phyloP scores from a whole-genome alignment of 495 filamentous ascomycete species.

The Chaetomium fimeti region DNA sequence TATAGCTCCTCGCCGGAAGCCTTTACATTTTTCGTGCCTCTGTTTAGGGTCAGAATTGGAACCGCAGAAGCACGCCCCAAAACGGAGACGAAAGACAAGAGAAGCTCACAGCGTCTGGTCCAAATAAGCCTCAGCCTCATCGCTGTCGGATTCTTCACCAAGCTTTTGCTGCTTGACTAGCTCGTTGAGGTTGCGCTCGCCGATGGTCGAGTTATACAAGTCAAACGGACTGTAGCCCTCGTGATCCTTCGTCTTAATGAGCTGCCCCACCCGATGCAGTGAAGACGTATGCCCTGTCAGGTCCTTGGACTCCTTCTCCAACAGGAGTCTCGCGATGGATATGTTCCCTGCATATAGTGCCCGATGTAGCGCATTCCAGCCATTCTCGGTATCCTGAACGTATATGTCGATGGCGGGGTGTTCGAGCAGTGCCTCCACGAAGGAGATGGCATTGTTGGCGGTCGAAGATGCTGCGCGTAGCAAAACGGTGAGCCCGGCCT shows the following conservation, averaged over 20 bases:
- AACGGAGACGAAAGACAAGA: background rate
- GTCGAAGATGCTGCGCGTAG: slow-evolving; percentile 78
- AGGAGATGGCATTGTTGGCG: slow-evolving; percentile 62
- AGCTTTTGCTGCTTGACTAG: slow-evolving; percentile 25
- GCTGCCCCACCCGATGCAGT: slow-evolving; percentile 51
- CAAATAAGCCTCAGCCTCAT: slow-evolving; percentile 32
- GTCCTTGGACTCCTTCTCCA: slow-evolving; percentile 71
- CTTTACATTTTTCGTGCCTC: slow-evolving; percentile 1
- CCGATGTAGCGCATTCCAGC: slow-evolving; percentile 92
- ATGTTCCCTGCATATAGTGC: slow-evolving; percentile 92
- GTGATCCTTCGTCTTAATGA: slow-evolving; percentile 93
- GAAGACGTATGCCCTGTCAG: slow-evolving; percentile 51
- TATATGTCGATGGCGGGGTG: slow-evolving; percentile 85
- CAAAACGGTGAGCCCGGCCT: slow-evolving; percentile 74
- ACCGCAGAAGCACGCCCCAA: slow-evolving; percentile 9
- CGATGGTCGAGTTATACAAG: slow-evolving; percentile 80
- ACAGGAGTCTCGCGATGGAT: slow-evolving; percentile 74
- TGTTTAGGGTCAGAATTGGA: slow-evolving; percentile 12
- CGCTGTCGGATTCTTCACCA: slow-evolving; percentile 46
- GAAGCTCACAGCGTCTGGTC: slow-evolving; percentile 28
- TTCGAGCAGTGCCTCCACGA: slow-evolving; percentile 73
- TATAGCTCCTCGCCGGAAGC: slow-evolving; percentile 76
- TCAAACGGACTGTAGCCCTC: slow-evolving; percentile 95
- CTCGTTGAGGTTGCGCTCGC: slow-evolving; percentile 50
- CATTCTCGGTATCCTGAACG: slow-evolving; percentile 82